Conservation (phyloP, 371 early-diverging fungal genomes). For the Mortierella sp. region DNA sequence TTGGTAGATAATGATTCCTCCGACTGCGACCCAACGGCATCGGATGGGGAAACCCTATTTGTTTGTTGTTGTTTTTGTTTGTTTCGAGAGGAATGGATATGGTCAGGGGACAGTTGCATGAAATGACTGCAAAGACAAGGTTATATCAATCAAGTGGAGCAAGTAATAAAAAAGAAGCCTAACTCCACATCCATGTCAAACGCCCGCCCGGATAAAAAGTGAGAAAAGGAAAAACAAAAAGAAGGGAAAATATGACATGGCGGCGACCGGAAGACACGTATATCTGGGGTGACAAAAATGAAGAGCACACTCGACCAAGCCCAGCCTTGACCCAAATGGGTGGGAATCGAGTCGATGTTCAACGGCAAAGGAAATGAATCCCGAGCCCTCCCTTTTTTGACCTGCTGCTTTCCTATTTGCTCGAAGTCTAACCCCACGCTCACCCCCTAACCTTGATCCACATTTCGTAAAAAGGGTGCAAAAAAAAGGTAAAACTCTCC, state of each 20-base stretch:
- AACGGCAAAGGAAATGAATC: background rate
- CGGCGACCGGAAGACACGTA: background rate
- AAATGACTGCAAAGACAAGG: too few relatives aligned
- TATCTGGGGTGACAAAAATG: background rate
- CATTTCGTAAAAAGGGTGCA: background rate
- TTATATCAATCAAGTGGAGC: too few relatives aligned
- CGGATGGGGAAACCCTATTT: conserved; percentile 51
- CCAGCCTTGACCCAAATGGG: background rate
- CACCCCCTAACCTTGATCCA: background rate
- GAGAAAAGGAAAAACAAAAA: background rate
- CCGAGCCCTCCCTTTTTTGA: background rate
- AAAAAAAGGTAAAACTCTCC: conserved; percentile 15
- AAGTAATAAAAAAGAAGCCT: background rate
- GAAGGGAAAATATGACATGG: background rate
- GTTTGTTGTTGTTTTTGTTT: background rate
- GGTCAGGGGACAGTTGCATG: background rate
- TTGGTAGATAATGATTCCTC: conserved; percentile 53
- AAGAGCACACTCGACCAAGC: background rate
- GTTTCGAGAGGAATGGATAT: background rate
- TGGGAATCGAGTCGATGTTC: background rate
- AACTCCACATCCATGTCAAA: background rate
- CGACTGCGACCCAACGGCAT: conserved; percentile 45
- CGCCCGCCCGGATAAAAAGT: background rate
- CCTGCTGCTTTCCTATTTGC: background rate
- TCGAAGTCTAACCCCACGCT: background rate